Percentiles rank a stretch among this genome's conserved stretches.
phyloP scores from a whole-genome alignment of 495 filamentous ascomycete species.

The Pseudotulostoma volvatum region DNA sequence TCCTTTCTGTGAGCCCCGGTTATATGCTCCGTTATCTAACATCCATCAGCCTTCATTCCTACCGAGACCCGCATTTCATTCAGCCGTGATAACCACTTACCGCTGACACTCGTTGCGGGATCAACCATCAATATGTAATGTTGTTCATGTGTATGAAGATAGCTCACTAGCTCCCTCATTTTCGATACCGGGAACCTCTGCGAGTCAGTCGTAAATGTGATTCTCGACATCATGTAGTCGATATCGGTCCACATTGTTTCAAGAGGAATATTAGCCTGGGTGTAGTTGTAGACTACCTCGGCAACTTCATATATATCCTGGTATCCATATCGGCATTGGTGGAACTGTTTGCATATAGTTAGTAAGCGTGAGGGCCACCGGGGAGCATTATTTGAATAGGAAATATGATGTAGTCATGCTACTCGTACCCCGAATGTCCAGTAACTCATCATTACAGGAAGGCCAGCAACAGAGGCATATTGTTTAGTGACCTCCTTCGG shows the following conservation, averaged over 20 bases:
- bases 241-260: slow-evolving; percentile 90
- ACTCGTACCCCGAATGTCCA: slow-evolving; percentile 59
- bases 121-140: slow-evolving; percentile 83
- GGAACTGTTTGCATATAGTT: slow-evolving; percentile 30
- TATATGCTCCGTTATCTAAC: slow-evolving; percentile 44
- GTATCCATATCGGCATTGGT: slow-evolving; percentile 75
- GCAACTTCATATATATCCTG: slow-evolving; percentile 61
- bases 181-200: slow-evolving; percentile 50
- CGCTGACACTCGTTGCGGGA: slow-evolving; percentile 43
- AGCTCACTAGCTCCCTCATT: slow-evolving; percentile 51
- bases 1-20: slow-evolving; percentile 41
- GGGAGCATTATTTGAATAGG: neutral
- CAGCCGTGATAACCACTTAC: slow-evolving; percentile 14
- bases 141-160: slow-evolving; percentile 59
- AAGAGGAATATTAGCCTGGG: slow-evolving; percentile 54
- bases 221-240: slow-evolving; percentile 54
- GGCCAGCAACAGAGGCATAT: slow-evolving; percentile 53
- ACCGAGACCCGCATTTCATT: too few relatives aligned
- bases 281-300: slow-evolving; percentile 69
- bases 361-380: neutral
- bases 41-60: too few relatives aligned
- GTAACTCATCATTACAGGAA: slow-evolving; percentile 67
- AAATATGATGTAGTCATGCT: too few relatives aligned
- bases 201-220: slow-evolving; percentile 60
- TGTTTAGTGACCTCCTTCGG: slow-evolving; percentile 57